Conservation (phyloP, 78 protist genomes). For the Dictyostelium firmibasis region DNA sequence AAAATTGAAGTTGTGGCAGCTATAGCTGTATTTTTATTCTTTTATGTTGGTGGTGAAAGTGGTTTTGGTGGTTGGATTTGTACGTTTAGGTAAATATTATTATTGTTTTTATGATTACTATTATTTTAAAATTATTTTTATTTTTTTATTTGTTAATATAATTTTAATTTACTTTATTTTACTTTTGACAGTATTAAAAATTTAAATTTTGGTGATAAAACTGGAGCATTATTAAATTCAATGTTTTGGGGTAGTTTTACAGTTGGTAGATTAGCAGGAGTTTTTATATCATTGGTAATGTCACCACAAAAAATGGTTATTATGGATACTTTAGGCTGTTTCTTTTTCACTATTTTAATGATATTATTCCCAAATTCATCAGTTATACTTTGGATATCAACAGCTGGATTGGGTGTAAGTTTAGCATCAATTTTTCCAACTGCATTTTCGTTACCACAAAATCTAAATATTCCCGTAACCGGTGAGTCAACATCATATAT, state of each 20-base stretch:
- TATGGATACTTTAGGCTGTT: conserved; percentile 47
- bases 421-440: conserved; percentile 70
- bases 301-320: conserved; percentile 71
- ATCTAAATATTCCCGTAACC: conserved; percentile 23
- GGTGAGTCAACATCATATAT: conserved; percentile 59
- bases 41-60: conserved; percentile 67
- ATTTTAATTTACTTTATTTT: too few species aligned
- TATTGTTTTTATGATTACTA: not conserved
- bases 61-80: conserved; percentile 77
- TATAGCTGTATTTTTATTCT: conserved; percentile 35
- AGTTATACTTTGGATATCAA: conserved; percentile 29
- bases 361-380: conserved; percentile 1
- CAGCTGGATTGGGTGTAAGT: conserved; percentile 48
- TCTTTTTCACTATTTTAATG: conserved; percentile 34
- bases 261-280: conserved; percentile 55
- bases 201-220: not conserved
- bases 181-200: not conserved
- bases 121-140: not conserved
- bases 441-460: conserved; percentile 29
- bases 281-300: conserved; percentile 29
- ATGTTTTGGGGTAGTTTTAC: conserved; percentile 66
- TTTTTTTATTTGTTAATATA: not conserved
- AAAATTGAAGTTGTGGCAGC: conserved; percentile 17
- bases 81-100: not conserved
- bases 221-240: conserved; percentile 43